Evolutionary conservation across 768 basidiomycete genomes (phyloP), one percentile per base, ranked within the genome.

Genomic region (Pisolithus marmoratus): DNA sequence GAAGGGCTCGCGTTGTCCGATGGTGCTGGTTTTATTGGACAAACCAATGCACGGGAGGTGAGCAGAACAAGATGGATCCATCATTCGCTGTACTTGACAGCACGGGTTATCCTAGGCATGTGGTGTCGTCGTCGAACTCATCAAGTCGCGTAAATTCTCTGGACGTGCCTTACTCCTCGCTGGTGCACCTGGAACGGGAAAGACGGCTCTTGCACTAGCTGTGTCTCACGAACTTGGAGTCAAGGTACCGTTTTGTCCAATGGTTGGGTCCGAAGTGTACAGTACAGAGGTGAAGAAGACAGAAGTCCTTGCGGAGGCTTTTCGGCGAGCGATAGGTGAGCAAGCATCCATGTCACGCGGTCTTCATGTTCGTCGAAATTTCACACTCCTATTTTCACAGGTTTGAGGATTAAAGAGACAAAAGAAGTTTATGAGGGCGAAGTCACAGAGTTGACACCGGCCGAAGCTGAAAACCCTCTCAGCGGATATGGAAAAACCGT

Each of bases 391-490:
- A 38, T 36, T 4, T 17, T 36, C 38, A 3, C 40, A 60, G 94
- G 95, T 44, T 79, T 98, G 36, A 84, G 95, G 66, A 96, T 98
- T 76, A 98, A 98, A 70, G 96, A 98, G 71, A 97, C 94, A 6
- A 98, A 99, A 67, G 93, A 96, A 63, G 94, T 98, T 7, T 98
- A 94, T 69, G 95, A 98, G 68, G 95, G 96, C 54, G 95, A 99
- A 71, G 90, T 99, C 17, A 98, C 95, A 8, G 95, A 98, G 63
- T 73, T 98, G 54, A 96, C 95, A 4, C 96, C 96, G 3, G 83
- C 91, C 20, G 96, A 98, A 72, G 81, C 95, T 14, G 95, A 98
- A 69, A 98, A 98, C 70, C 96, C 96, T 24, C 77, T 98, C 42
- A 93, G 89, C 49, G 94, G 95, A 38, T 98, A 97, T 67, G 96